A percentile compares a stretch with the other conserved stretches of the same genome.
These are phyloP conservation scores for Pichia nanzhaoensis DNA, from an alignment of 805 yeast species.

Conservation along the genomic window DNA sequence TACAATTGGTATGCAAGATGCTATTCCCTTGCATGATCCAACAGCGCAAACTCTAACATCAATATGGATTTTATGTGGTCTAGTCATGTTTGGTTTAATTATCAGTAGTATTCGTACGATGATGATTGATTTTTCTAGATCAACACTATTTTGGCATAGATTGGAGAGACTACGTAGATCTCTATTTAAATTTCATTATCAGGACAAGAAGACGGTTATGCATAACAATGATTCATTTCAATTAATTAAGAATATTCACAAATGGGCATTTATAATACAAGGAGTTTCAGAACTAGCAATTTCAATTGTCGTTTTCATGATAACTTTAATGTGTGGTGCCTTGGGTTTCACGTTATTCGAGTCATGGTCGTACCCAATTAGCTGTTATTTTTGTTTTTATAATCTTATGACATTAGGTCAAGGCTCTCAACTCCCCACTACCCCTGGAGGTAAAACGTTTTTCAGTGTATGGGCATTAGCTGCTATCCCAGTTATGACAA, in stretches of 20 bases:
- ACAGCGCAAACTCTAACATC: conserved; percentile 54
- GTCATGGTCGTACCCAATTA: conserved; percentile 63
- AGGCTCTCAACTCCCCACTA: conserved; percentile 63
- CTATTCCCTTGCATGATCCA: conserved; percentile 41
- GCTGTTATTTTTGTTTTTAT: conserved; percentile 69
- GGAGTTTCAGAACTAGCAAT: conserved; percentile 32
- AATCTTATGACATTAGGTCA: conserved; percentile 80
- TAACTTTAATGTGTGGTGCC: conserved; percentile 73
- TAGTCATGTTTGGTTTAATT: conserved; percentile 66
- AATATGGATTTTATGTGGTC: conserved; percentile 62
- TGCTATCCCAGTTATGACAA: conserved; percentile 86
- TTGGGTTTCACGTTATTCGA: conserved; percentile 53
- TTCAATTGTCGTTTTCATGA: conserved; percentile 39
- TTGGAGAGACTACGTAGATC: conserved; percentile 45
- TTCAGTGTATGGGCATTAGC: conserved; percentile 75
- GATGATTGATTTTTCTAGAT: conserved; percentile 52
- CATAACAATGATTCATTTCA: conserved; percentile 46
- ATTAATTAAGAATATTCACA: conserved; percentile 47
- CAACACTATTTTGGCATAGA: conserved; percentile 60
- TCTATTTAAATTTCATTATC: conserved; percentile 14
- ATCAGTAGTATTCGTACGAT: conserved; percentile 63
- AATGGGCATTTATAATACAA: conserved; percentile 35
- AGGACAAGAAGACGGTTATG: not conserved
- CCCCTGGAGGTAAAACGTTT: conserved; percentile 62
- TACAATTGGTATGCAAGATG: conserved; percentile 80